phyloP scores from a whole-genome alignment of 768 basidiomycete species.

The Sistotremastrum niveocremeum region DNA sequence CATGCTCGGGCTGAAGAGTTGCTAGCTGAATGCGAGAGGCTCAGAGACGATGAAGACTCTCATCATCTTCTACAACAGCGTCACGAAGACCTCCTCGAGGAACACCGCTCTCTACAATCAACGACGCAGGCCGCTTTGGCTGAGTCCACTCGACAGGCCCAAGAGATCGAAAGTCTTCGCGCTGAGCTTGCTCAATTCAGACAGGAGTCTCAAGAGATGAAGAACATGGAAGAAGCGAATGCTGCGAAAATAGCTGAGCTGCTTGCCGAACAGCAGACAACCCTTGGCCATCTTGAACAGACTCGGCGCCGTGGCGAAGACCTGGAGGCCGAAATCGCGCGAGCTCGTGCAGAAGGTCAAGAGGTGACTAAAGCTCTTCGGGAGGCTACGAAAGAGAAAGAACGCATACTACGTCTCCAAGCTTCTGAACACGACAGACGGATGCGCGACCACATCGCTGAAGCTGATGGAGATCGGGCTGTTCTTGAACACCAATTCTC shows the following conservation, averaged over 20 bases:
- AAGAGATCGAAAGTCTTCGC: slow-evolving; percentile 41
- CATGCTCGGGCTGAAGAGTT: slow-evolving; percentile 39
- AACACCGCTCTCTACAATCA: slow-evolving; percentile 34
- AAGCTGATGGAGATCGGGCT: slow-evolving; percentile 88
- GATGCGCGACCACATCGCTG: slow-evolving; percentile 80
- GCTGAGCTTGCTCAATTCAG: slow-evolving; percentile 50
- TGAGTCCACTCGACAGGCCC: slow-evolving; percentile 57
- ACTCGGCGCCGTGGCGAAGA: slow-evolving; percentile 63
- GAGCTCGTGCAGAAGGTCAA: slow-evolving; percentile 56
- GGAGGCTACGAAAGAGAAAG: slow-evolving; percentile 65
- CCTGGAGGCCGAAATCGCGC: slow-evolving; percentile 60
- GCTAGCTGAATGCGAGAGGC: slow-evolving; percentile 46
- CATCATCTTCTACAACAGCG: slow-evolving; percentile 53
- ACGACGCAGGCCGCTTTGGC: slow-evolving; percentile 45
- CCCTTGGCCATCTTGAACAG: slow-evolving; percentile 58
- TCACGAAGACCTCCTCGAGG: slow-evolving; percentile 39
- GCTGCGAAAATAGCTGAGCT: slow-evolving; percentile 48
- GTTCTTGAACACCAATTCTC: slow-evolving; percentile 82
- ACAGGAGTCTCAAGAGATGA: slow-evolving; percentile 53
- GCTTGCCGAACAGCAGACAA: slow-evolving; percentile 64
- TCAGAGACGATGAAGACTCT: slow-evolving; percentile 45
- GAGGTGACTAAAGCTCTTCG: slow-evolving; percentile 54
- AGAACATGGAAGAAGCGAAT: slow-evolving; percentile 50
- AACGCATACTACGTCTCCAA: slow-evolving; percentile 57
- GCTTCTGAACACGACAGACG: slow-evolving; percentile 48